Base-by-base conservation (phyloP, 23 red algal species). In the Gracilaria domingensis region DNA sequence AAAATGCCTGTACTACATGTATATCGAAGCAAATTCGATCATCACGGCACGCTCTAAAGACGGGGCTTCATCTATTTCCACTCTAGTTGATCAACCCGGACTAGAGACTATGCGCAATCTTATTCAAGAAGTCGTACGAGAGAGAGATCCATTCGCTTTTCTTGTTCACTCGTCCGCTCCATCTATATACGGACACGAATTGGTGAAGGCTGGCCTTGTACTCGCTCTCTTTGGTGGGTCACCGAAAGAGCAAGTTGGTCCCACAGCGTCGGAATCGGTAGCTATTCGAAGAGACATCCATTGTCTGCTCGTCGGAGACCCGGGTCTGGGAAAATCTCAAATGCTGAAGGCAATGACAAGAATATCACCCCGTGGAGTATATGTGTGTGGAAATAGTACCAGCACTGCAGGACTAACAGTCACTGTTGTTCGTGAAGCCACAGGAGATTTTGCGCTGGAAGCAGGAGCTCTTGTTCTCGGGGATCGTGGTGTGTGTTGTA, bases 261-360 rank as follows among this genome's bases (percentile, higher is more conserved):
- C 49, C 21, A 48, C 80, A 42, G 71, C 83, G n/a, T 86, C 81
- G 7, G 73, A 87, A 47, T 40, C 45, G 1, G 88, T 96, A 17
- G 66, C 80, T 1, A 92, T 96, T 36, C 80, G 97, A 34, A 57
- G 84, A 55, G 89, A 94, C 66, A 93, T 96, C 37, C 97, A 99
- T 64, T 93, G 90, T 36, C 84, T 99, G 39, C 57, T 99, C 37
- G 97, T 99, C 3, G 97, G 97, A 26, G 97, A 99, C 56, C 97
- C 97, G 3, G 97, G 97, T 14, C 62, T 99, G 24, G 97, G 97
- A 39, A 99, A 99, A 80, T 99, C 97, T 50, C 97, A 99, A 74
- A 96, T 99, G 97, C 87, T 99, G 28, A 89, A 93, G 34, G 83
- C 97, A 18, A 72, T 92, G 25, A 79, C 88, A n/a, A 86, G 82